Base-by-base conservation (phyloP, 2,329 filamentous ascomycete genomes). In the Phoma herbarum region DNA sequence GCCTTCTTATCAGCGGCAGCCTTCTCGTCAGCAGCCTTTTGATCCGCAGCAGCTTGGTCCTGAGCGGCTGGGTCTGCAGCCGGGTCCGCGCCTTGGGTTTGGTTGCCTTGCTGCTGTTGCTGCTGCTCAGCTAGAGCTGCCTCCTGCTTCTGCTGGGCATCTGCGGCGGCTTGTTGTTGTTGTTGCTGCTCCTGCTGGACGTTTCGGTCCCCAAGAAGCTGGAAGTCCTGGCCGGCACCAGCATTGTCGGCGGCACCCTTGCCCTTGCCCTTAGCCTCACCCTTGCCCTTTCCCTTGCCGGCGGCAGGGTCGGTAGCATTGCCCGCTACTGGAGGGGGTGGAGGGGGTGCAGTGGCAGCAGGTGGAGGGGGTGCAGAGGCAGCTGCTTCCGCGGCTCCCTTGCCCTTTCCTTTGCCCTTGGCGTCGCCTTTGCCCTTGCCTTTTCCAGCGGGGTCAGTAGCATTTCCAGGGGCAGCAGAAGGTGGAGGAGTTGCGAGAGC, bases 261-360 rank as follows among this genome's bases (percentile, higher is more conserved):
- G 10, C 56, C 64, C 16, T 63, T 61, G 16, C 54, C 57, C 22
- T 60, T 61, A 25, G 51, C 62, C 6, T 62, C 58, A 6, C 42
- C 58, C n/a, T 50, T 41, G 14, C 31, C 31, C 16, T 35, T 35
- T 35, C 31, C 31, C 6, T 35, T n/a, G 6, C 16, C 31, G 14
- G 10, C 26, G 20, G 22, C 41, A 1, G 48, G 31, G 10, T 52
- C 47, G 16, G 54, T 52, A 16, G 33, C 31, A 12, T 57, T 57
- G 26, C 28, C 41, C 14, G 48, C 22, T 4, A 23, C 31, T n/a
- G n/a, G n/a, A n/a, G n/a, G n/a, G 4, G 35, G 48, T 18, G 35
- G 16, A 47, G 29, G 33, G 18, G 33, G 31, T 14, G 31, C 31
- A 12, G 31, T 2, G 6, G 31, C 31, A 33, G 33, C 31, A 9